phyloP scores from a whole-genome alignment of 768 basidiomycete species.

The Rhodosporidiobolus odoratus region DNA sequence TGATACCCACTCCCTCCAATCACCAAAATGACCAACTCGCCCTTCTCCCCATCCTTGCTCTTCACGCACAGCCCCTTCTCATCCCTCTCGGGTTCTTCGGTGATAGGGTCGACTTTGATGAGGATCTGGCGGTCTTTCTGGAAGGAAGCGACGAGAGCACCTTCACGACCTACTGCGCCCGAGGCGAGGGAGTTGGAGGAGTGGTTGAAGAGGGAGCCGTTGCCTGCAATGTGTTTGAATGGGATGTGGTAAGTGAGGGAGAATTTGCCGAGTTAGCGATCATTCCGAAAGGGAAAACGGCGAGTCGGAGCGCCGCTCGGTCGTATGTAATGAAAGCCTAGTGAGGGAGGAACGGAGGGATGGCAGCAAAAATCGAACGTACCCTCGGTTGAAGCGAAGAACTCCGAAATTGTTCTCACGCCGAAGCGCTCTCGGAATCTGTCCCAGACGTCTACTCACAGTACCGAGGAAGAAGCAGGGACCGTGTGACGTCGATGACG shows the following conservation, averaged over 20 bases:
- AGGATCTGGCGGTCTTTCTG: slow-evolving; percentile 23
- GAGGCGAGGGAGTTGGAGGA: slow-evolving; percentile 18
- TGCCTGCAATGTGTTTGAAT: background rate
- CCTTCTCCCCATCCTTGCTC: slow-evolving; percentile 15
- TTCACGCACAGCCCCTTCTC: slow-evolving; percentile 20
- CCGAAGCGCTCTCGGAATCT: slow-evolving; percentile 36
- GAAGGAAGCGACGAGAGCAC: background rate
- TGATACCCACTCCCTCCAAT: slow-evolving; percentile 14
- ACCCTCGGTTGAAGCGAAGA: slow-evolving; percentile 34
- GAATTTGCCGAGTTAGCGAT: too few species aligned
- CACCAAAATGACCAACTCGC: slow-evolving; percentile 33
- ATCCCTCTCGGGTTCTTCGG: slow-evolving; percentile 30
- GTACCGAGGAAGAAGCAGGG: too few species aligned
- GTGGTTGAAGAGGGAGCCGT: slow-evolving; percentile 18
- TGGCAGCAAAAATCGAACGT: background rate
- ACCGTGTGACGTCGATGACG: background rate
- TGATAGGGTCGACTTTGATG: slow-evolving; percentile 28
- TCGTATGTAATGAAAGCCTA: too few species aligned
- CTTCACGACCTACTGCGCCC: slow-evolving; percentile 31
- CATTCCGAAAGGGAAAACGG: too few species aligned
- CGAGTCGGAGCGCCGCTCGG: too few species aligned
- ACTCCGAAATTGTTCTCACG: slow-evolving; percentile 27
- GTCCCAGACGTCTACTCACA: slow-evolving; percentile 39
- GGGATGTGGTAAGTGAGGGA: background rate
- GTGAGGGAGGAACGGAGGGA: background rate